A percentile compares a stretch with the other conserved stretches of the same genome.
phyloP scores from a whole-genome alignment of 495 filamentous ascomycete species.

The Trichoderma gamsii region DNA sequence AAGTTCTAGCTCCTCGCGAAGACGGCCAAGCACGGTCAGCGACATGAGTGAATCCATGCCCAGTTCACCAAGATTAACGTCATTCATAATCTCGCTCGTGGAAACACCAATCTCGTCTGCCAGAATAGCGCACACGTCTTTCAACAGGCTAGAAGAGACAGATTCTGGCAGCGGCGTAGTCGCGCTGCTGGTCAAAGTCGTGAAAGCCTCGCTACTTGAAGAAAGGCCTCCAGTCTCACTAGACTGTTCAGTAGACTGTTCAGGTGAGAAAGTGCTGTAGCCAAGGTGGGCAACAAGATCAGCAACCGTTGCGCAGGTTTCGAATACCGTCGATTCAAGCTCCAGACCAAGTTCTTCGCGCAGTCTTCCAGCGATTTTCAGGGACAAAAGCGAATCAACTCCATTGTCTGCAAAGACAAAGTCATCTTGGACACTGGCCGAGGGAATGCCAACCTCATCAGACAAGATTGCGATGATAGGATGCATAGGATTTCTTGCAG shows the following conservation, averaged over 20 bases:
- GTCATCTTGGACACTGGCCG: constrained; percentile 53
- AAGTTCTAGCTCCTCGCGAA: constrained; percentile 53
- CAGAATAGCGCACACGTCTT: constrained; percentile 24
- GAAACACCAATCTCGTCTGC: constrained; percentile 54
- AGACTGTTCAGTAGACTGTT: constrained; percentile 38
- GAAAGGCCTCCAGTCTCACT: not conserved
- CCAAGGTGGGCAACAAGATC: constrained; percentile 26
- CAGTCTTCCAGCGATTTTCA: constrained; percentile 48
- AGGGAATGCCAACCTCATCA: constrained; percentile 57
- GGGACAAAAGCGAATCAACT: constrained; percentile 55
- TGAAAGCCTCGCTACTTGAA: not conserved
- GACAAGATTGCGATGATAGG: constrained; percentile 51
- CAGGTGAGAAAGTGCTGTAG: not conserved
- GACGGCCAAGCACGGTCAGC: constrained; percentile 47
- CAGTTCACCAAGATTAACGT: constrained; percentile 29
- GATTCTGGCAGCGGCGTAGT: constrained; percentile 24
- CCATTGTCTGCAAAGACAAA: constrained; percentile 51
- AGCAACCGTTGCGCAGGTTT: not conserved
- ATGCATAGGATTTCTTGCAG: constrained; percentile 35
- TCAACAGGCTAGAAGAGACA: constrained; percentile 25
- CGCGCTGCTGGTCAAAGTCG: constrained; percentile 14
- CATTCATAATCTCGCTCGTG: constrained; percentile 40
- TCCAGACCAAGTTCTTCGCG: constrained; percentile 40
- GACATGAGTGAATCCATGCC: constrained; percentile 40
- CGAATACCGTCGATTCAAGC: constrained; percentile 29